phyloP scores from a whole-genome alignment of 345 rosid species.

The Salix koriyanagi region DNA sequence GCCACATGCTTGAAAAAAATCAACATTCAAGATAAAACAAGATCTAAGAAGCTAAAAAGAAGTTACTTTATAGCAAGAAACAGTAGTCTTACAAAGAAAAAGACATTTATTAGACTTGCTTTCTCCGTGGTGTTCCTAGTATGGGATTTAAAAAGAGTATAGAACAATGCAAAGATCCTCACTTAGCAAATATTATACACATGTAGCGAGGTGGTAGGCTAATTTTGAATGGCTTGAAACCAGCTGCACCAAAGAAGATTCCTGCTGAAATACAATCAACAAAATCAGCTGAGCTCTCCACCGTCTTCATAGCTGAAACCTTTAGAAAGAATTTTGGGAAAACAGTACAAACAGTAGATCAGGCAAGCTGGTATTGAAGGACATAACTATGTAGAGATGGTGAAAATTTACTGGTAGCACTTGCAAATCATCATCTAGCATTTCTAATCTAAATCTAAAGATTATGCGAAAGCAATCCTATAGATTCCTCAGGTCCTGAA shows the following conservation, averaged over 20 bases:
- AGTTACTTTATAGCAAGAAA: not conserved
- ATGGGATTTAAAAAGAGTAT: not conserved
- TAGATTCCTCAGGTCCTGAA: not conserved
- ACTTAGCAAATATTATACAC: not conserved
- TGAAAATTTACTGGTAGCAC: not conserved
- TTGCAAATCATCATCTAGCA: not conserved
- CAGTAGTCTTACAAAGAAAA: not conserved
- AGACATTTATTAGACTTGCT: not conserved
- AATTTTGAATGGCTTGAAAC: not conserved
- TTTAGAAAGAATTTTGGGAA: not conserved
- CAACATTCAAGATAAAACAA: not conserved
- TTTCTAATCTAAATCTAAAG: not conserved
- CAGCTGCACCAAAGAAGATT: not conserved
- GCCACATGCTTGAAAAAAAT: not conserved
- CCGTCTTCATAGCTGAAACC: not conserved
- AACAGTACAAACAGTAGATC: not conserved
- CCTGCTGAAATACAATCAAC: constrained; percentile 6
- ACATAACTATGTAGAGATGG: not conserved
- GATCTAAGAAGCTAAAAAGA: not conserved
- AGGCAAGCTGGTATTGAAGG: not conserved
- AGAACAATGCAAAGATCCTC: not conserved
- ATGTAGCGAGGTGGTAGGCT: not conserved
- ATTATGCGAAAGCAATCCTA: not conserved
- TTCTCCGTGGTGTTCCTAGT: not conserved
- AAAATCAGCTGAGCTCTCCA: not conserved